These are phyloP conservation scores for Aspergillus caelatus DNA, from an alignment of 2,329 filamentous ascomycete genomes.

Conservation along the genomic window DNA sequence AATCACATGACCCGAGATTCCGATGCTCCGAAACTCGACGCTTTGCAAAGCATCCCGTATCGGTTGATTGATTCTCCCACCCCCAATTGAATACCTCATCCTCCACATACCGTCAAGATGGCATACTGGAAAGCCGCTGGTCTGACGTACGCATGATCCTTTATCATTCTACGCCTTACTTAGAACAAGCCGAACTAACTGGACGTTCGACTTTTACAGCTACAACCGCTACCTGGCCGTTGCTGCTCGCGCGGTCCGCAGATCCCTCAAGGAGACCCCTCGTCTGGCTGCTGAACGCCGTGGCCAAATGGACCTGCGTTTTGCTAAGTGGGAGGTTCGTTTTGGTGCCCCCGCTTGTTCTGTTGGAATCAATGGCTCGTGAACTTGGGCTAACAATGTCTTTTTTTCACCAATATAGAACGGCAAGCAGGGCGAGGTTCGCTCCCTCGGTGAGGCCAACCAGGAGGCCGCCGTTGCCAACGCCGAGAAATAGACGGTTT, in stretches of 20 bases:
- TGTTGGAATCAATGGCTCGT: conserved; percentile 10
- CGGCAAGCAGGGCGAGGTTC: conserved; percentile 90
- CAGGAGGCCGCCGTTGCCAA: conserved; percentile 50
- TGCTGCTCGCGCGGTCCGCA: conserved; percentile 91
- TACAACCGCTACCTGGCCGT: conserved; percentile 99
- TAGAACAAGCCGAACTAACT: not conserved
- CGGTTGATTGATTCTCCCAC: conserved; percentile 30
- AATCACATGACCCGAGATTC: conserved; percentile 31
- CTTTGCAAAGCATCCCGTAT: conserved; percentile 31
- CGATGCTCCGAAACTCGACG: conserved; percentile 39
- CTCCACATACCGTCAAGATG: conserved; percentile 66
- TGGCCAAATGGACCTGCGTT: conserved; percentile 84
- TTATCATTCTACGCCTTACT: not conserved
- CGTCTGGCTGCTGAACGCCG: conserved; percentile 84
- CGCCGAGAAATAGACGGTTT: conserved; percentile 44
- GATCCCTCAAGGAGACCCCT: conserved; percentile 94
- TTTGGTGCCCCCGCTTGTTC: conserved; percentile 18
- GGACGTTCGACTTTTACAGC: conserved; percentile 55
- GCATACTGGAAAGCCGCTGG: conserved; percentile 98
- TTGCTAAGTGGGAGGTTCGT: conserved; percentile 95
- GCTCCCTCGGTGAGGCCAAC: conserved; percentile 67
- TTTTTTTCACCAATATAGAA: conserved; percentile 61
- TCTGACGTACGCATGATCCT: conserved; percentile 71
- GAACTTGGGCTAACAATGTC: conserved; percentile 33
- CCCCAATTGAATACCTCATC: conserved; percentile 32